Conservation (phyloP, 2,329 filamentous ascomycete genomes). For the Hymenoscyphus salicellus region DNA sequence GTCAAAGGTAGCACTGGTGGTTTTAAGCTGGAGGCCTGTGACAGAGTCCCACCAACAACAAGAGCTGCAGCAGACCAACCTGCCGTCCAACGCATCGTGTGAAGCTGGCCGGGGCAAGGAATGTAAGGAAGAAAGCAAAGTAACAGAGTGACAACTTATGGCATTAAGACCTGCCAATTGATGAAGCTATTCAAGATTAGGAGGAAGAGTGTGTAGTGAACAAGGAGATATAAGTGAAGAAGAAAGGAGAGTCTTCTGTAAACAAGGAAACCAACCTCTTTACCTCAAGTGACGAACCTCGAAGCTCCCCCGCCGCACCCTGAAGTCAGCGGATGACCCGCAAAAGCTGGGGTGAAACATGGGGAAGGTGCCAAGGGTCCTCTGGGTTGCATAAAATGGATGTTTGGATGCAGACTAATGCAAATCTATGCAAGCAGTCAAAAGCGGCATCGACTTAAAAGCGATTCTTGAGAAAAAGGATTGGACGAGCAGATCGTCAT, state of each 20-base stretch:
- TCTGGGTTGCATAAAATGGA: neutral
- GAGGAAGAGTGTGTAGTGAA: neutral
- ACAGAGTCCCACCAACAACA: conserved; percentile 31
- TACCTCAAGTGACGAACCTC: neutral
- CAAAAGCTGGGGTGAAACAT: conserved; percentile 15
- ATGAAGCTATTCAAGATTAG: neutral
- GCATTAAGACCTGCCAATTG: conserved; percentile 4
- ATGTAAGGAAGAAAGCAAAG: neutral
- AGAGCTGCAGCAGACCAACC: conserved; percentile 31
- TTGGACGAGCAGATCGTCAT: too few relatives aligned
- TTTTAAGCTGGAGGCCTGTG: conserved; percentile 49
- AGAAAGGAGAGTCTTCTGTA: neutral
- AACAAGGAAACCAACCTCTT: conserved; percentile 7
- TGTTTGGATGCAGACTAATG: neutral
- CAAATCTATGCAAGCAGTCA: neutral
- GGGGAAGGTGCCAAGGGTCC: conserved; percentile 13
- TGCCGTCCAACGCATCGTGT: conserved; percentile 33
- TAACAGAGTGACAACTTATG: neutral
- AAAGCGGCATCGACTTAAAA: too few relatives aligned
- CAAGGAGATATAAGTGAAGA: neutral
- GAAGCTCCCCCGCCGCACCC: neutral
- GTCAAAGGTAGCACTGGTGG: conserved; percentile 56
- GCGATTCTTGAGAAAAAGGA: too few relatives aligned
- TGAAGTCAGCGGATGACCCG: neutral
- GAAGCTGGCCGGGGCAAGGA: neutral